Evolutionary conservation across 2,329 filamentous ascomycete species (phyloP).

Genomic region (Alternaria tenuissima): DNA sequence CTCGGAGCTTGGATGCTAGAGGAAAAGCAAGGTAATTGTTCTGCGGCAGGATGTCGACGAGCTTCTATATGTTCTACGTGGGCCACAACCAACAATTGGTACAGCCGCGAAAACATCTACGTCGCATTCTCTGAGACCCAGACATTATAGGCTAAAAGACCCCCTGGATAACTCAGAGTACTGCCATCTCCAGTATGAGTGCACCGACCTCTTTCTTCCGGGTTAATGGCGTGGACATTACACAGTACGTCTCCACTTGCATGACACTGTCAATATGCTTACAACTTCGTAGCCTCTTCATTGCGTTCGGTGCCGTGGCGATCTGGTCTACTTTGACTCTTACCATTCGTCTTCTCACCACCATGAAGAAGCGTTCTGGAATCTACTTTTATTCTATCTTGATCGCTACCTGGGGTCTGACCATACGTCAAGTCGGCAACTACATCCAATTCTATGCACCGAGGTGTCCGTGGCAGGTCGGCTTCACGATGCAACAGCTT

Average conservation of each 20-base stretch:
- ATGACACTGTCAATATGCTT: not conserved
- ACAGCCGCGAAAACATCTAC: not conserved
- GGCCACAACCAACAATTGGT: not conserved
- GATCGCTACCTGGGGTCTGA: slow-evolving; percentile 50
- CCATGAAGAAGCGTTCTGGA: slow-evolving; percentile 53
- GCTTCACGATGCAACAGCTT: slow-evolving; percentile 48
- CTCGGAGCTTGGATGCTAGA: not conserved
- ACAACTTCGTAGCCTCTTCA: slow-evolving; percentile 9
- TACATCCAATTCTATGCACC: slow-evolving; percentile 52
- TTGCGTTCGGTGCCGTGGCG: slow-evolving; percentile 20
- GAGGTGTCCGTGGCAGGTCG: slow-evolving; percentile 7
- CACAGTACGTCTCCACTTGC: not conserved
- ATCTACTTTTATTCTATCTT: slow-evolving; percentile 58
- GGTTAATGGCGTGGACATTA: not conserved
- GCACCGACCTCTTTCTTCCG: not conserved
- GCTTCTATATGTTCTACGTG: not conserved
- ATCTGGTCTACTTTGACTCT: slow-evolving; percentile 51
- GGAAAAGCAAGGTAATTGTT: not conserved
- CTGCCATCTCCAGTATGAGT: not conserved
- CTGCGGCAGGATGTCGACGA: not conserved
- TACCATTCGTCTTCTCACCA: slow-evolving; percentile 53
- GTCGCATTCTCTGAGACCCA: not conserved
- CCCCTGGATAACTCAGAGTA: not conserved
- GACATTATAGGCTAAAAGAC: not conserved
- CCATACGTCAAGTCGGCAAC: slow-evolving; percentile 51